phyloP scores from a whole-genome alignment of 768 basidiomycete genomes.

The Hericium erinaceus region DNA sequence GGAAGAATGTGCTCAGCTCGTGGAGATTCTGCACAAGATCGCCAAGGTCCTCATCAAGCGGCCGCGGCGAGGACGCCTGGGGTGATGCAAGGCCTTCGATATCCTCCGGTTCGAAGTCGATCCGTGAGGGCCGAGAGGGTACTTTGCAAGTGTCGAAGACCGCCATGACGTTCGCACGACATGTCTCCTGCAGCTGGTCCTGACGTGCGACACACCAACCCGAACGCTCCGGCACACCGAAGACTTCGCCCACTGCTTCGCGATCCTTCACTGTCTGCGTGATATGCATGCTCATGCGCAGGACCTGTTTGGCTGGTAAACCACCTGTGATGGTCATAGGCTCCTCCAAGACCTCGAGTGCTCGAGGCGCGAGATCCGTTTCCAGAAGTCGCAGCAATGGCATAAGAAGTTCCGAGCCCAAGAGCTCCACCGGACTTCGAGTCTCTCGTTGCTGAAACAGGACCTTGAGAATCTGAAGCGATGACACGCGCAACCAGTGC shows the following conservation, averaged over 20 bases:
- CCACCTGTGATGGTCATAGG: slow-evolving; percentile 74
- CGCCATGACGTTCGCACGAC: slow-evolving; percentile 71
- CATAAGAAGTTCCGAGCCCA: slow-evolving; percentile 85
- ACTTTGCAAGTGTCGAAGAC: slow-evolving; percentile 81
- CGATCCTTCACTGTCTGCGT: slow-evolving; percentile 31
- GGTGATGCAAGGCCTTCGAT: slow-evolving; percentile 25
- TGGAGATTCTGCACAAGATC: slow-evolving; percentile 73
- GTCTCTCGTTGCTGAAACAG: slow-evolving; percentile 83
- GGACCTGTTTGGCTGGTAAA: slow-evolving; percentile 73
- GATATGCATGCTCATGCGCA: slow-evolving; percentile 83
- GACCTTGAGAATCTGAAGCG: slow-evolving; percentile 83
- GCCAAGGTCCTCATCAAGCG: slow-evolving; percentile 54
- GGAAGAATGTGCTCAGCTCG: slow-evolving; percentile 68
- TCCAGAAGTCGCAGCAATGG: slow-evolving; percentile 84
- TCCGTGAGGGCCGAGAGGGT: slow-evolving; percentile 56
- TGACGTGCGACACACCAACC: slow-evolving; percentile 82
- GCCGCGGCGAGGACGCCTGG: not conserved
- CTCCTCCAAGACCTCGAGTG: slow-evolving; percentile 89
- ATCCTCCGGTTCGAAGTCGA: slow-evolving; percentile 63
- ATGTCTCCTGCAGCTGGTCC: slow-evolving; percentile 48
- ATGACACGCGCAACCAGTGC: slow-evolving; percentile 71
- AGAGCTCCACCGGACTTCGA: slow-evolving; percentile 56
- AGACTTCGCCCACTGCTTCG: slow-evolving; percentile 47
- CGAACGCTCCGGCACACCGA: slow-evolving; percentile 72
- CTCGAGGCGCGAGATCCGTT: slow-evolving; percentile 75